A percentile compares a stretch with the other conserved stretches of the same genome.
Conservation (phyloP, 1,284 basidiomycete genomes). For the Leccinum angustisporum region DNA sequence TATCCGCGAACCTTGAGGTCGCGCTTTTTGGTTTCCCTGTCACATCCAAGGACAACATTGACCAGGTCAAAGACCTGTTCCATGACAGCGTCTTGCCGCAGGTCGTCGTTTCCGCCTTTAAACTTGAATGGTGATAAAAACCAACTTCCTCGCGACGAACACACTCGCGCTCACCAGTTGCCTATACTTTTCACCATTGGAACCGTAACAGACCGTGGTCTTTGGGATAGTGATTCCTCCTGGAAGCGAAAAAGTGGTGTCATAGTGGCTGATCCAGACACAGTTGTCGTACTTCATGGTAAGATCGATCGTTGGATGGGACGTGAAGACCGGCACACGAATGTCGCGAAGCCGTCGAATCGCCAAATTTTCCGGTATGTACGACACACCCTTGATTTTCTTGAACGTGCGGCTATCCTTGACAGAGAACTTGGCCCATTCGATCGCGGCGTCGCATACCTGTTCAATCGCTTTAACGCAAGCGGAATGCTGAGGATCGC, state of each 20-base stretch:
- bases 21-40: slow-evolving; percentile 76
- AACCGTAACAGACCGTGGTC: slow-evolving; percentile 71
- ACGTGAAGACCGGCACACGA: slow-evolving; percentile 82
- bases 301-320: slow-evolving; percentile 68
- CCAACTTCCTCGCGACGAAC: neutral
- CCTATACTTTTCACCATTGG: slow-evolving; percentile 68
- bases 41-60: slow-evolving; percentile 74
- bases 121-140: slow-evolving; percentile 53
- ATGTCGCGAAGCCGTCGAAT: slow-evolving; percentile 55
- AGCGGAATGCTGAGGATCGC: slow-evolving; percentile 37
- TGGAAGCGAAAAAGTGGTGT: slow-evolving; percentile 59
- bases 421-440: slow-evolving; percentile 76
- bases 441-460: slow-evolving; percentile 72
- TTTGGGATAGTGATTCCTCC: slow-evolving; percentile 88
- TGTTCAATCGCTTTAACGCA: slow-evolving; percentile 62
- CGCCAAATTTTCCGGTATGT: slow-evolving; percentile 43
- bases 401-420: slow-evolving; percentile 31
- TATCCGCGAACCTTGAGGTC: slow-evolving; percentile 81
- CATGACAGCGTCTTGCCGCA: slow-evolving; percentile 98
- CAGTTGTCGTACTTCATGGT: slow-evolving; percentile 68
- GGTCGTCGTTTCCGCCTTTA: slow-evolving; percentile 89
- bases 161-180: slow-evolving; percentile 67
- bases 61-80: slow-evolving; percentile 95
- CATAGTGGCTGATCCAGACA: slow-evolving; percentile 67
- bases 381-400: slow-evolving; percentile 23